Evolutionary conservation across 305 asterid species (phyloP), one percentile per base, ranked within the genome.

Genomic region (Rubia peregrina): DNA sequence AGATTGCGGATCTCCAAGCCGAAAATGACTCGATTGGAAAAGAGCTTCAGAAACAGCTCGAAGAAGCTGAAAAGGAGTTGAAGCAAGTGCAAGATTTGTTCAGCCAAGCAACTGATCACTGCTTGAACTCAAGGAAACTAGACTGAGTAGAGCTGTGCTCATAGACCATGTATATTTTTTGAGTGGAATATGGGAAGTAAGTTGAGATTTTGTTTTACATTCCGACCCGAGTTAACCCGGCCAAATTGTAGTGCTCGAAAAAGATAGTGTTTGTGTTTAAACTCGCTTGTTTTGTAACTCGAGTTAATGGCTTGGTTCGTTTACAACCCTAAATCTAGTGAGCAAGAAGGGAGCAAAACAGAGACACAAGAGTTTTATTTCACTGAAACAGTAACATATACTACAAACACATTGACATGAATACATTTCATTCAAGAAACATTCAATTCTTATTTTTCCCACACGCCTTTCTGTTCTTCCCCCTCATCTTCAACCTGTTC

Each of bases 1-100:
- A 85, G 81, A 90, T 90, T 65, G 88, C 80, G 21, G 89, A 88
- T 80, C 95, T 93, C 61, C 97, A 89, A 95, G 89, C 87, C 71
- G 94, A 93, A 78, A 93, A 89, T 73, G 96, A 90, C 49, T 44
- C 49, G 1, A 14, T 44, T 11, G 49, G 49, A 13, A 13, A 44
- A 11, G 49, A 44, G 49, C 49, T 44, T 44, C 14, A 44, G 14
- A 44, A 44, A 44, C 49, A 44, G 49, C 49, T 44, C 13, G 49
- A 44, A 11, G 49, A 44, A 44, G 49, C 49, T 4, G 49, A 44
- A 14, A 44, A 44, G 49, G 49, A 44, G 49, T 44, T 44, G 49
- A 44, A 44, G 13, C 49, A 44, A 44, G 49, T 44, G 1, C 49
- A 44, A 11, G 49, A 44, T 1, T 5, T 44, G 4, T 44, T 9